Base-by-base conservation (phyloP, 768 basidiomycete species). In the Xerocomellus intermedius region DNA sequence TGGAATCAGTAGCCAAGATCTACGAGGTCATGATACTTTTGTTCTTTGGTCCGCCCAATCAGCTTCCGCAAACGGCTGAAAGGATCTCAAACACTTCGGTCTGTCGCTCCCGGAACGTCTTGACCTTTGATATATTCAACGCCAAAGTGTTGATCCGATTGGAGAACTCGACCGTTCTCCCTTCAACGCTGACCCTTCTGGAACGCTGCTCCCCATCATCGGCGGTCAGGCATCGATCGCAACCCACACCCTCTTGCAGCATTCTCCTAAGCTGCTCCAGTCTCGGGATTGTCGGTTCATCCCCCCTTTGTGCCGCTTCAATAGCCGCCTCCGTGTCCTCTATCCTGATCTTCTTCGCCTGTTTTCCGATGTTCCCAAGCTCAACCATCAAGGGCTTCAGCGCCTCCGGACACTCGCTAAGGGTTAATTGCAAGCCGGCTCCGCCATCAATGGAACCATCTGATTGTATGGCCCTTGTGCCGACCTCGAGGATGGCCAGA, bases 71-170 rank as follows among this genome's bases (percentile, higher is more conserved):
- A 10, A 68, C 59, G 4, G 66, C 66, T 0, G 65, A 66, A 2
- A 67, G 52, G 30, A 91, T 82, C 66, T 79, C 81, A 65, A 91
- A 91, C 7, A 91, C 86, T 47, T 81, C 76, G 2, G 75, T 78
- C 70, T 91, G 87, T 45, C 89, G 68, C 60, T 89, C 86, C 59
- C 76, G 81, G 65, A 94, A 94, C 46, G 87, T 82, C 54, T 75
- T 78, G 51, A 94, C 70, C 64, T 75, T 77, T 45, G 85, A 89
- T 80, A 94, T 82, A 1, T 75, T 79, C 58, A 94, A 63, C 57
- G 86, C 85, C 13, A 94, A 76, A 21, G 78, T 80, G 68, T 91
- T 93, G 48, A 94, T 81, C 53, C 87, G 70, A 67, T 93, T 94
- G 26, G 86, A 80, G 66, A 94, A 87, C 42, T 82, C 75, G 52